phyloP scores from a whole-genome alignment of 768 basidiomycete species.

The Gyrodon lividus region DNA sequence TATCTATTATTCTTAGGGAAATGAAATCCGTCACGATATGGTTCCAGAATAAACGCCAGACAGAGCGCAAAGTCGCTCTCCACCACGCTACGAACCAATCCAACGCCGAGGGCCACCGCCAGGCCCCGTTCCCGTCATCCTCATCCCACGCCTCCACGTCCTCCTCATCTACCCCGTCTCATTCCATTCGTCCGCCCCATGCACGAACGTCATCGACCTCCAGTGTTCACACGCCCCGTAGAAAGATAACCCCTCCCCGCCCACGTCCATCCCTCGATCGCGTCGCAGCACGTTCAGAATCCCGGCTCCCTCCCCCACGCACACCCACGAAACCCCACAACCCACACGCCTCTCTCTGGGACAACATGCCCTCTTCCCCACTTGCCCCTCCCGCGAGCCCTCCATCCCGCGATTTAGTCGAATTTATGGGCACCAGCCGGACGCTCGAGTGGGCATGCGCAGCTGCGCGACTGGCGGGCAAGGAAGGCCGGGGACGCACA shows the following conservation, averaged over 20 bases:
- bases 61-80: conserved; percentile 55
- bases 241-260: conserved; percentile 30
- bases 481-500: conserved; percentile 28
- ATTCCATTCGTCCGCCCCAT: conserved; percentile 36
- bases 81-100: conserved; percentile 32
- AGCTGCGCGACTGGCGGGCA: conserved; percentile 50
- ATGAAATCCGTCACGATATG: conserved; percentile 37
- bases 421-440: conserved; percentile 27
- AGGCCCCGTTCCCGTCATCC: conserved; percentile 9
- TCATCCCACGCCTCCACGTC: conserved; percentile 27
- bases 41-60: conserved; percentile 37
- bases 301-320: conserved; percentile 28
- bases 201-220: conserved; percentile 33
- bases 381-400: conserved; percentile 38
- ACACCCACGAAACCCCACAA: conserved; percentile 31
- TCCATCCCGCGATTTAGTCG: conserved; percentile 30
- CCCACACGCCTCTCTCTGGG: conserved; percentile 29
- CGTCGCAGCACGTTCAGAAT: conserved; percentile 31
- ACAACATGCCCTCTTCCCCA: conserved; percentile 43
- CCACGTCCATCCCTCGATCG: conserved; percentile 33
- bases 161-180: conserved; percentile 25
- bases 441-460: conserved; percentile 35
- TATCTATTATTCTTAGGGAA: conserved; percentile 21
- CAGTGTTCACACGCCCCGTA: conserved; percentile 23
- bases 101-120: conserved; percentile 16